Conservation (phyloP, 768 basidiomycete genomes). For the Ramaria sp. region DNA sequence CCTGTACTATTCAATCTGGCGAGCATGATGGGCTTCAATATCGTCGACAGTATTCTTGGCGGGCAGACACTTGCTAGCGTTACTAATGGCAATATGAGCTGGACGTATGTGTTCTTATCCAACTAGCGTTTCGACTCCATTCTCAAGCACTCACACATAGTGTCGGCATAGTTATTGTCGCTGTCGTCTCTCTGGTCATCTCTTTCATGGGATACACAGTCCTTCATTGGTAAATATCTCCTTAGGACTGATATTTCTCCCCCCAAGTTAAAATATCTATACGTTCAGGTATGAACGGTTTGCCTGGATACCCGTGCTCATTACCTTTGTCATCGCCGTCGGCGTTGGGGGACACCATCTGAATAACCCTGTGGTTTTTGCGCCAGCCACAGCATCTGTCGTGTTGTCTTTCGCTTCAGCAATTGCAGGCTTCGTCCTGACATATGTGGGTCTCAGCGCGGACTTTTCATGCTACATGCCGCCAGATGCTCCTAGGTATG, state of each 20-base stretch:
- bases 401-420: slow-evolving; percentile 60
- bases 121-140: background rate
- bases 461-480: slow-evolving; percentile 70
- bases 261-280: background rate
- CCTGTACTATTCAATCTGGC: slow-evolving; percentile 47
- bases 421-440: slow-evolving; percentile 63
- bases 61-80: slow-evolving; percentile 56
- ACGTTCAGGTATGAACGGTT: slow-evolving; percentile 55
- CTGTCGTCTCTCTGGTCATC: slow-evolving; percentile 52
- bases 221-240: slow-evolving; percentile 36
- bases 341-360: slow-evolving; percentile 70
- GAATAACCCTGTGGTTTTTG: slow-evolving; percentile 29
- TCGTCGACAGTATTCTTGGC: slow-evolving; percentile 57
- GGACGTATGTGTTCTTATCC: slow-evolving; percentile 27
- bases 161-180: slow-evolving; percentile 76
- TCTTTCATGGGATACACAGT: slow-evolving; percentile 59
- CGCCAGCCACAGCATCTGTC: slow-evolving; percentile 41
- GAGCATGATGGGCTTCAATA: slow-evolving; percentile 52
- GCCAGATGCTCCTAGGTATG: slow-evolving; percentile 45
- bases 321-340: slow-evolving; percentile 59
- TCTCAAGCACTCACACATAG: slow-evolving; percentile 23
- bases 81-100: slow-evolving; percentile 36
- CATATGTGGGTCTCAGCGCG: slow-evolving; percentile 47
- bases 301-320: slow-evolving; percentile 68
- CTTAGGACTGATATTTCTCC: background rate